Evolutionary conservation across 805 yeast species (phyloP), one percentile per base, ranked within the genome.

Genomic region (Kluyveromyces aestuarii): DNA sequence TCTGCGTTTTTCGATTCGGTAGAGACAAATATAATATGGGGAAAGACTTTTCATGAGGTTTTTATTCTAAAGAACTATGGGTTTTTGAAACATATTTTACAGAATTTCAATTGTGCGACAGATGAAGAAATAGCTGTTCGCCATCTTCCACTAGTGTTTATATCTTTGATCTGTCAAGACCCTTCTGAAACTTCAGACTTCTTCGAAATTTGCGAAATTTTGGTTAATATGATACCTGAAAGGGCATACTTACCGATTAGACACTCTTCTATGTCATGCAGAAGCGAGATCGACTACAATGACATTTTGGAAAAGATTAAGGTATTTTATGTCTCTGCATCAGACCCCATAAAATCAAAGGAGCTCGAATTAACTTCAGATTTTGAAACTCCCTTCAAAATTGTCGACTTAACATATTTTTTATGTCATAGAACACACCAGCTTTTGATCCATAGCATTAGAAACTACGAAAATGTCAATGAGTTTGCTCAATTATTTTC

Each of bases 91-190:
- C 90, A 82, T 62, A 72, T 87, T 16, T 53, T 88, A 11, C 69
- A 71, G 19, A 75, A 75, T 47, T 91, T 87, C 68, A 78, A 86
- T 53, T 80, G 89, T 27, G 54, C 60, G 2, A 78, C 76, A 40
- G 99, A 91, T 53, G 97, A 89, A 55, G 98, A 89, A 52, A 87
- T 88, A 84, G 66, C 83, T 8, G 69, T 79, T 0, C 73, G 76
- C 17, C 96, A 91, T 60, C 68, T 85, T 8, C 97, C 98, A 0
- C 64, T 87, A 40, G 73, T 85, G 0, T 61, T 89, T 1, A 55
- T 87, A 17, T 68, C 76, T 1, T 50, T 74, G 1, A 59, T 84
- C 19, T 58, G 55, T 11, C 16, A 43, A 19, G 48, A 52, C 7
- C 45, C 49, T 0, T 44, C 49, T 8, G 52, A 46, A 1, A 49